Evolutionary conservation across 257 asterid genomes (phyloP), one percentile per base, ranked within the genome.

Genomic region (Solanum etuberosum): DNA sequence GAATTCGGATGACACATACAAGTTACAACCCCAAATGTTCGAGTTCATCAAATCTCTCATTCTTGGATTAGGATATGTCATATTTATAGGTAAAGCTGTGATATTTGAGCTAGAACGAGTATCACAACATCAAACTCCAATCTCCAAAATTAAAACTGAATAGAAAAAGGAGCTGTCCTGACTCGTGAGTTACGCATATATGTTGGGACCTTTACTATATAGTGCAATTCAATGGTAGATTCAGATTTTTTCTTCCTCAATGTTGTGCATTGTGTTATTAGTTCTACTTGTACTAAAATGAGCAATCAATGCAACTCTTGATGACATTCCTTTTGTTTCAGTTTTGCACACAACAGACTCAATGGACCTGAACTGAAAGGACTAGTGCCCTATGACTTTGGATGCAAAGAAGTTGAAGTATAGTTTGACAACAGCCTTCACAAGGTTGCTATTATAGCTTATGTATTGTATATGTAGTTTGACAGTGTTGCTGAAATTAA

Each of bases 291-390:
- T 2, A 12, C 5, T 76, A 40, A 76, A 76, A 23, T 76, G 83
- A 40, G 21, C 57, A 40, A 21, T 38, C 83, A 38, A 76, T 76
- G 21, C 83, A 13, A 61, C 31, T 61, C 15, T 61, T 67, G 27
- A 27, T 25, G 8, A 46, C 35, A 5, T 27, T 40, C 25, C 8
- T 59, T 16, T 84, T 32, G 32, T 70, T 91, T 91, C 96, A 95
- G 99, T 87, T 96, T 63, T 73, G 91, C 87, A 57, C 92, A 96
- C 92, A 95, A 93, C 94, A 89, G 88, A 40, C 98, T 96, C 6
- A 92, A 92, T 15, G 99, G 98, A 8, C 98, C 99, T 2, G 99
- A 96, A 92, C 89, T 95, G 92, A 93, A 95, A 86, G 99, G 99
- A 68, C 88, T 96, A 93, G 99, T 92, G 87, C 88, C 96, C 3